Conservation (phyloP, 2,329 filamentous ascomycete species). For the Calonectria montana region DNA sequence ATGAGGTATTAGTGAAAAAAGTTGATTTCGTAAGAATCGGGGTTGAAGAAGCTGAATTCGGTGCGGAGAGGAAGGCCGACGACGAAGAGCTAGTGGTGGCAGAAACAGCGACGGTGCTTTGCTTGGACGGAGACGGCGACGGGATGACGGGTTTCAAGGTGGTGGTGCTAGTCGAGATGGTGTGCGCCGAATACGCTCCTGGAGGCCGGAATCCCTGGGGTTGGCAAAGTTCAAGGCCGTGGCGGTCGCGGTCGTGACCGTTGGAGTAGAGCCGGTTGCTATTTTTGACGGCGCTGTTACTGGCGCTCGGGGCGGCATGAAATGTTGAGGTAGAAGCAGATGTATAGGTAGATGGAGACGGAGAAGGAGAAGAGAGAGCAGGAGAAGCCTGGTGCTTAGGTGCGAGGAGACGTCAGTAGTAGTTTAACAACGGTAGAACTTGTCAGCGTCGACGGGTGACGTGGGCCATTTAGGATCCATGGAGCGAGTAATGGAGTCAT, state of each 20-base stretch:
- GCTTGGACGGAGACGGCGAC: constrained; percentile 33
- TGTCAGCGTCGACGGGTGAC: constrained; percentile 44
- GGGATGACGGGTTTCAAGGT: constrained; percentile 36
- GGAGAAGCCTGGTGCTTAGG: constrained; percentile 21
- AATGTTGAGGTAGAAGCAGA: constrained; percentile 13
- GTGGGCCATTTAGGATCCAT: constrained; percentile 36
- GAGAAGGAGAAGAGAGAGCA: background rate
- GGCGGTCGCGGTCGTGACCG: constrained; percentile 14
- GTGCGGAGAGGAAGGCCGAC: constrained; percentile 27
- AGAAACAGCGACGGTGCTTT: constrained; percentile 32
- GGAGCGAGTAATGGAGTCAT: constrained; percentile 14
- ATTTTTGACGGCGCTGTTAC: constrained; percentile 10
- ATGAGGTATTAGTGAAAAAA: constrained; percentile 24
- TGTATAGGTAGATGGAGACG: background rate
- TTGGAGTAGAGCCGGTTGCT: background rate
- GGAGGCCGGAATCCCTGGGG: constrained; percentile 9
- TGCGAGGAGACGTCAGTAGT: constrained; percentile 36
- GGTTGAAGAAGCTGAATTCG: constrained; percentile 31
- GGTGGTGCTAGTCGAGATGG: constrained; percentile 29
- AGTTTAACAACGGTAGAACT: constrained; percentile 25
- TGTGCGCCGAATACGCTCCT: constrained; percentile 9
- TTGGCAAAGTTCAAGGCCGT: constrained; percentile 13
- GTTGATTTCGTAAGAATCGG: constrained; percentile 31
- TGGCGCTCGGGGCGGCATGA: constrained; percentile 11
- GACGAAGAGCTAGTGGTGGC: constrained; percentile 29